Base-by-base conservation (phyloP, 208 protist genomes). In the Wallacemonas sp. region DNA sequence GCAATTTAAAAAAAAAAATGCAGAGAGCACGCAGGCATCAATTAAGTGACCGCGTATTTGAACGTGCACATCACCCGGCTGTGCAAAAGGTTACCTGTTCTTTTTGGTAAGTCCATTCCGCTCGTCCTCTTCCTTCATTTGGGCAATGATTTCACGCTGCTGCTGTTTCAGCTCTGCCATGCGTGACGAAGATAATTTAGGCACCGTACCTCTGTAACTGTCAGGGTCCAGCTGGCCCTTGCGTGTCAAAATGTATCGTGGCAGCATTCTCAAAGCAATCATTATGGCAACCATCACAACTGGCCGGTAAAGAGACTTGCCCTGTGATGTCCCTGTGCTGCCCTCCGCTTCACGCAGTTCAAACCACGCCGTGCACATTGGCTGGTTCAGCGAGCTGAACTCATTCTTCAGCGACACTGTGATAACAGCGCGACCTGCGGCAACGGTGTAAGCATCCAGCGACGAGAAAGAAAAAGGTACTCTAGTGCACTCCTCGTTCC, bases 121-220 rank as follows among this genome's bases (percentile, higher is more conserved):
- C 3, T 15, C 62, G 72, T 89, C 82, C 46, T 90, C 69, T 38
- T 75, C 66, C 47, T 88, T 90, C 88, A 94, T 94, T 46, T 73
- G 45, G 24, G 59, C 61, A 55, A 94, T 87, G 44, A 90, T 84
- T 11, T 82, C 73, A 2, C 53, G 69, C 72, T 89, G 79, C 44
- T 75, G 63, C 21, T 51, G 58, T 19, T 88, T 53, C 26, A 92
- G 62, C 30, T 89, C 70, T 11, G 55, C 62, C 11, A 77, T 47
- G 22, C 55, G 65, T 17, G 36, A 54, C 21, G 68, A 19, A 11
- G 80, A 73, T 17, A 86, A 62, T 46, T 60, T 62, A 1, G 19
- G 68, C 9, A 65, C 59, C 3, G 61, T 65, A 14, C 34, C 41
- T 21, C 47, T 72, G 28, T 56, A 79, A 26, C 68, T 75, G 22